Conservation (phyloP, 2,329 filamentous ascomycete genomes). For the Sporothrix protearum region DNA sequence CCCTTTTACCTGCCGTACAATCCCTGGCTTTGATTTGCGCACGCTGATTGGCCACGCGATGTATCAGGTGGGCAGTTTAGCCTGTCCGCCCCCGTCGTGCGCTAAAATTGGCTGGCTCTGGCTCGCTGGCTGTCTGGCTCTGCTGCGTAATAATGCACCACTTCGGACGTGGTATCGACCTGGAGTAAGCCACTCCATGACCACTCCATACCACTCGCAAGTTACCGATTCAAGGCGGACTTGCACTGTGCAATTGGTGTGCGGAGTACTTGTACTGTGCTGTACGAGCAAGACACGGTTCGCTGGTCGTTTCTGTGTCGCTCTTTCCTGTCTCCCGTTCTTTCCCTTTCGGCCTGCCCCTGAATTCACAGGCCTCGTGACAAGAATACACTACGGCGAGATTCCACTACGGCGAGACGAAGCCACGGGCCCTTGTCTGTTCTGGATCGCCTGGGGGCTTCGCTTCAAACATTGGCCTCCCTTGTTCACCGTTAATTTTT, state of each 20-base stretch:
- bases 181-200: conserved; percentile 7
- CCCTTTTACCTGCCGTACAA: neutral
- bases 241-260: neutral
- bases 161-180: neutral
- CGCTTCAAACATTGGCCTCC: neutral
- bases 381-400: conserved; percentile 7
- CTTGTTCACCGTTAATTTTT: neutral
- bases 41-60: neutral
- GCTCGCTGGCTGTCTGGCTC: neutral
- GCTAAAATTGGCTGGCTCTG: neutral
- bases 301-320: neutral
- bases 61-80: conserved; percentile 18
- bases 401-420: conserved; percentile 4
- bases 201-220: neutral
- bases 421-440: conserved; percentile 4
- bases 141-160: neutral
- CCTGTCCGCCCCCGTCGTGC: neutral
- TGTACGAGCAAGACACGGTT: neutral
- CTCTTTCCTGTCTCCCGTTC: neutral
- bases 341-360: neutral
- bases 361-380: conserved; percentile 19
- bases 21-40: neutral
- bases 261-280: neutral
- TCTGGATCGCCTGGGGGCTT: neutral
- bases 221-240: neutral